Percentiles rank a stretch among this genome's conserved stretches.
These are phyloP conservation scores for Penicillium fimorum DNA, from an alignment of 495 filamentous ascomycete genomes.

Conservation along the genomic window DNA sequence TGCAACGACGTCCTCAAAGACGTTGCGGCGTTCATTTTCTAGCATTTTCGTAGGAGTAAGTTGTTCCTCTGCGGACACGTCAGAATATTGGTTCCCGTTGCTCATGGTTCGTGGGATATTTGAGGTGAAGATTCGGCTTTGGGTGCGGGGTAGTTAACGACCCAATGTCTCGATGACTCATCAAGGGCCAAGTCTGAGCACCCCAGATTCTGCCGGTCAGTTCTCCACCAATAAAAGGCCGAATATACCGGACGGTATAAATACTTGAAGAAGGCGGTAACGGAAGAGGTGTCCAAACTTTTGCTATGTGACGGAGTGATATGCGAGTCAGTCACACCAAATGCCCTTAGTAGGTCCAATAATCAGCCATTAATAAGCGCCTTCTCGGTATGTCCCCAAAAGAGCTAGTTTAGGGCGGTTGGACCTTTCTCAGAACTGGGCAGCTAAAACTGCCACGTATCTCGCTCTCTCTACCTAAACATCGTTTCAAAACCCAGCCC, in stretches of 20 bases:
- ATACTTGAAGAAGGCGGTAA: too few relatives aligned
- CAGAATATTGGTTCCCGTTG: background rate
- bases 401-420: background rate
- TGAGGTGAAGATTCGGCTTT: background rate
- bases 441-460: background rate
- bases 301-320: background rate
- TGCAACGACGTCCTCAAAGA: slow-evolving; percentile 1
- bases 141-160: background rate
- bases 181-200: too few relatives aligned
- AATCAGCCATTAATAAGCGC: background rate
- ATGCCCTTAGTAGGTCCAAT: background rate
- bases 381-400: background rate
- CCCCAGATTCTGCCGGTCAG: too few relatives aligned
- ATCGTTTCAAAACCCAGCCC: too few relatives aligned
- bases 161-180: too few relatives aligned
- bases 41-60: background rate
- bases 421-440: background rate
- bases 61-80: background rate
- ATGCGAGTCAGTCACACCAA: background rate
- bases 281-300: too few relatives aligned
- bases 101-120: background rate
- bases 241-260: too few relatives aligned
- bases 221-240: too few relatives aligned
- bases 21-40: slow-evolving; percentile 1
- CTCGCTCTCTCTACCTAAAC: background rate